Evolutionary conservation across 75 land plant species (phyloP).

Genomic region (Sequoiadendron giganteum): DNA sequence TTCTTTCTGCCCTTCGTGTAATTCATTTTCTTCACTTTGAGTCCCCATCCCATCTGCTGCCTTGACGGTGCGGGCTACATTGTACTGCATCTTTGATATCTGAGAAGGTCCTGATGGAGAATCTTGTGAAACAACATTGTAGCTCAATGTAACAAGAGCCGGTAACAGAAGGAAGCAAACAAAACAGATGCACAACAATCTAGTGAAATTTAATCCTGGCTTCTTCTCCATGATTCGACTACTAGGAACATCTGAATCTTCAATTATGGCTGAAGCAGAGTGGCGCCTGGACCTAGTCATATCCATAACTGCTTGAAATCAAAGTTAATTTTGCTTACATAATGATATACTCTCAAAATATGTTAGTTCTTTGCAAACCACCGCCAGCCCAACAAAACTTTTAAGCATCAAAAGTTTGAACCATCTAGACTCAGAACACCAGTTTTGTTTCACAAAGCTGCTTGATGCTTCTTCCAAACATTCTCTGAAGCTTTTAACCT

Average conservation of each 20-base stretch:
- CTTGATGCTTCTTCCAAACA: neutral
- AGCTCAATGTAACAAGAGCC: constrained; percentile 2
- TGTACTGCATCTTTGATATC: neutral
- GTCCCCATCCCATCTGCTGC: neutral
- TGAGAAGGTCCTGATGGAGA: neutral
- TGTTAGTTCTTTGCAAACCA: neutral
- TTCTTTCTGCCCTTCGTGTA: neutral
- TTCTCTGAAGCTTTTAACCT: neutral
- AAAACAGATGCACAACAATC: constrained; percentile 6
- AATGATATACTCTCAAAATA: neutral
- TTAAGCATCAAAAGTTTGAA: neutral
- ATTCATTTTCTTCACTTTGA: neutral
- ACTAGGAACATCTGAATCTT: neutral
- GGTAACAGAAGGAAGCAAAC: constrained; percentile 7
- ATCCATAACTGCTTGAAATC: constrained; percentile 7
- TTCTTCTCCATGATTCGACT: constrained; percentile 5
- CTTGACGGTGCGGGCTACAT: neutral
- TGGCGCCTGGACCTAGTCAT: constrained; percentile 13
- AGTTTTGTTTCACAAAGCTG: neutral
- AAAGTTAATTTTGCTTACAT: neutral
- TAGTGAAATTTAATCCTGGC: neutral
- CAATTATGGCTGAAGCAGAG: neutral
- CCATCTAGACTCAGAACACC: neutral
- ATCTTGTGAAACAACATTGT: constrained; percentile 3
- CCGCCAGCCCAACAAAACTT: neutral